Base-by-base conservation (phyloP, 768 basidiomycete species). In the Suillus sp. region DNA sequence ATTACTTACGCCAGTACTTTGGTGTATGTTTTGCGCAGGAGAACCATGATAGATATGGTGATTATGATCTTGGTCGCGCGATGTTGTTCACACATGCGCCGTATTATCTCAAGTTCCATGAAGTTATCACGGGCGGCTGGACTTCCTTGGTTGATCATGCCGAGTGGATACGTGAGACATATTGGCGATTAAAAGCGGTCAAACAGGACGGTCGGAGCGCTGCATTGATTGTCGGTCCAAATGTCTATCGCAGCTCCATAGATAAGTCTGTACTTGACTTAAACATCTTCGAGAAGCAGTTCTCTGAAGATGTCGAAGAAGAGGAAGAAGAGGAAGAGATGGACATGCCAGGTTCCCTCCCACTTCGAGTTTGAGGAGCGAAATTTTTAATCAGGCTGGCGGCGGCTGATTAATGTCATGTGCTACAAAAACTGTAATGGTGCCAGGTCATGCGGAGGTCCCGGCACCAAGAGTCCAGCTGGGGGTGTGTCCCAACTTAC, bases 51-150 rank as follows among this genome's bases (percentile, higher is more conserved):
- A 37, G 22, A 56, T 56, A 18, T 56, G 16, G 35, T 1, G 55
- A 56, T 16, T 25, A 22, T 18, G 14, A 56, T 35, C n/a, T 22
- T 25, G 22, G 35, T 56, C 55, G 35, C 4, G 35, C 35, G 35
- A 25, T 37, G 35, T 25, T 56, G 2, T 56, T 56, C 8, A 22
- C 35, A 2, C 55, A 56, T 56, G 55, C 55, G 1, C 35, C 55
- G 4, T 56, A 56, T 56, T 56, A 56, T 16, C 55, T 37, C 55
- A 56, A 56, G 22, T 56, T 38, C 35, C 55, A 56, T 25, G 55
- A 56, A 22, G 10, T 25, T 4, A 25, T 56, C 4, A 25, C 14
- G 11, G 35, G 55, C 16, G 35, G 55, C 22, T 56, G 55, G 35
- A 56, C 35, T 9, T 25, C 55, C 9, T 38, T 37, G 35, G 55